These are phyloP conservation scores for Penicillium sp. DNA, from an alignment of 2,329 filamentous ascomycete species.

Conservation along the genomic window DNA sequence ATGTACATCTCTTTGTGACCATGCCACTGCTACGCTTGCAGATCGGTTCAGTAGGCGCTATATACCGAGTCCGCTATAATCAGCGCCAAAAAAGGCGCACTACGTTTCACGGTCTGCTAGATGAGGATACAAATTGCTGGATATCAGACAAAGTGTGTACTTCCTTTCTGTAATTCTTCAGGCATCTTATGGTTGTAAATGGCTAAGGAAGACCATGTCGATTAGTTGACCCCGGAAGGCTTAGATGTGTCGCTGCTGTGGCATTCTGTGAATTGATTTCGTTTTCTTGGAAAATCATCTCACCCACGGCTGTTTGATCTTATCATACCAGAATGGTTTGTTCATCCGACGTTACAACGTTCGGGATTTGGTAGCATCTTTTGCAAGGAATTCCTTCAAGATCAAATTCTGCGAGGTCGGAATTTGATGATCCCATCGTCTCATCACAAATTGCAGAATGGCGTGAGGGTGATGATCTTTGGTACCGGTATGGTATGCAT, in stretches of 20 bases:
- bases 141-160: too few relatives aligned
- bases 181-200: too few relatives aligned
- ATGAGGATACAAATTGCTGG: too few relatives aligned
- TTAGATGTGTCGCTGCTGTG: background rate
- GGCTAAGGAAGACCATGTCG: too few relatives aligned
- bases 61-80: too few relatives aligned
- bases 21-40: too few relatives aligned
- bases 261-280: background rate
- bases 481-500: background rate
- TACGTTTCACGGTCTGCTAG: too few relatives aligned
- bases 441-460: background rate
- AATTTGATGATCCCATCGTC: background rate
- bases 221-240: background rate
- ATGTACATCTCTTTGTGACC: too few relatives aligned
- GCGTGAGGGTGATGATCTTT: background rate
- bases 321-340: too few relatives aligned
- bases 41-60: too few relatives aligned
- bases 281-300: background rate
- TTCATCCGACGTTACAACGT: background rate
- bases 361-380: background rate
- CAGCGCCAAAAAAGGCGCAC: too few relatives aligned
- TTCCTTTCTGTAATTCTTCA: too few relatives aligned
- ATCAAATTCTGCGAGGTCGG: background rate
- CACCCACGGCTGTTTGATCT: background rate
- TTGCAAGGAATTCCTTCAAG: background rate